Conservation (phyloP, 805 yeast species). For the Komagataella populi region DNA sequence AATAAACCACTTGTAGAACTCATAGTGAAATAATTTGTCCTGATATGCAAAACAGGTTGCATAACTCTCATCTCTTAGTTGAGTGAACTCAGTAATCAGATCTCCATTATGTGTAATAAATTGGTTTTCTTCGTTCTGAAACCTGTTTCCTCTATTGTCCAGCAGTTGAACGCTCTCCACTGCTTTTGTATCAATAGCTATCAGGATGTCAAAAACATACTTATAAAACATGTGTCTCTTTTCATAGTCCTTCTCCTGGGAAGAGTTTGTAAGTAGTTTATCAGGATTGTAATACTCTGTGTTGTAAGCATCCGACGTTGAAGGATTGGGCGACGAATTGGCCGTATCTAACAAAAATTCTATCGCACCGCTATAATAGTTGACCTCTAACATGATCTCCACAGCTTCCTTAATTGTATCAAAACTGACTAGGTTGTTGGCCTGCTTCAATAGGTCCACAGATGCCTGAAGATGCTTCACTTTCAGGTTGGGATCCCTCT, state of each 20-base stretch:
- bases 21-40: conserved; percentile 84
- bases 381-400: conserved; percentile 61
- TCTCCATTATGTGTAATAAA: conserved; percentile 18
- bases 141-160: conserved; percentile 22
- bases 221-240: conserved; percentile 51
- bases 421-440: conserved; percentile 62
- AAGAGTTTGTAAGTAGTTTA: conserved; percentile 25
- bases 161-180: conserved; percentile 21
- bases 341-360: conserved; percentile 73
- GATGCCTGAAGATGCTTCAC: conserved; percentile 59
- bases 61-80: conserved; percentile 61
- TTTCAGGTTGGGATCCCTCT: conserved; percentile 56
- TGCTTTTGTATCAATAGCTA: conserved; percentile 55
- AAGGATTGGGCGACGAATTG: conserved; percentile 47
- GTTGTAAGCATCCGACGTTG: conserved; percentile 41
- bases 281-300: conserved; percentile 15
- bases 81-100: conserved; percentile 34
- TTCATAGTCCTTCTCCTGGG: conserved; percentile 33
- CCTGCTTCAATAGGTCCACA: conserved; percentile 61
- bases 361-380: conserved; percentile 76
- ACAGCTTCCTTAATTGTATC: conserved; percentile 78
- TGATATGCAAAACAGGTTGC: conserved; percentile 55
- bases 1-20: conserved; percentile 87
- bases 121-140: conserved; percentile 10
- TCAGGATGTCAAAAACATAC: conserved; percentile 61